Evolutionary conservation across 2,329 filamentous ascomycete species (phyloP), one percentile per base, ranked within the genome.

Genomic region (Coleophoma cylindrospora): DNA sequence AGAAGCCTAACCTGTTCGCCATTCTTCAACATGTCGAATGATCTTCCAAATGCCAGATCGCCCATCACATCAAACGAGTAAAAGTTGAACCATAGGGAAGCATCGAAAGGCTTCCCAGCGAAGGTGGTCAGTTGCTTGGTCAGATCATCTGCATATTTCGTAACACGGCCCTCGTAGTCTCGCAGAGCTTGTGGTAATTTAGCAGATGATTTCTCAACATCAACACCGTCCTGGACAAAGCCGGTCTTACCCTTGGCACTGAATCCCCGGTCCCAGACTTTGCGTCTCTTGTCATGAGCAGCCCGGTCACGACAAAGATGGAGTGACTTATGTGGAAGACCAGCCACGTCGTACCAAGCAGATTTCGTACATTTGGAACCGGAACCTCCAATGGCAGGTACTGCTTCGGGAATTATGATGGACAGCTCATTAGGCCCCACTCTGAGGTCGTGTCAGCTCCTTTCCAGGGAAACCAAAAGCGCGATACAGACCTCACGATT

Each of bases 31-130:
- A 61, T 61, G 21, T 56, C 49, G 46, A 61, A 62, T 1, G 57
- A 53, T n/a, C 57, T 51, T 0, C 59, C 57, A 45, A 62, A 61
- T 2, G 54, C 58, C 27, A 64, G 49, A 15, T 62, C 58, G n/a
- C 58, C 59, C 54, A 62, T 62, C 6, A 61, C 52, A 46, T 64
- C 61, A 45, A 63, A 64, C 6, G 50, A 40, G 41, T 54, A 61
- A 36, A 50, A 57, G 19, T 58, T 55, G 40, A 61, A 59, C 57
- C 57, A 61, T 14, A 48, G 17, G 41, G 49, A 53, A 2, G 47
- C 57, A 46, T 61, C 52, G 5, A 61, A 17, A 7, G 58, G 22
- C 33, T 55, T 56, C 3, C 59, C 60, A 3, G 45, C 14, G 19
- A 46, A 50, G 4, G 48, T 40, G 33, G 33, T 37, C 4, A 61